Base-by-base conservation (phyloP, 106 monocot species). In the Vanilla planifolia region DNA sequence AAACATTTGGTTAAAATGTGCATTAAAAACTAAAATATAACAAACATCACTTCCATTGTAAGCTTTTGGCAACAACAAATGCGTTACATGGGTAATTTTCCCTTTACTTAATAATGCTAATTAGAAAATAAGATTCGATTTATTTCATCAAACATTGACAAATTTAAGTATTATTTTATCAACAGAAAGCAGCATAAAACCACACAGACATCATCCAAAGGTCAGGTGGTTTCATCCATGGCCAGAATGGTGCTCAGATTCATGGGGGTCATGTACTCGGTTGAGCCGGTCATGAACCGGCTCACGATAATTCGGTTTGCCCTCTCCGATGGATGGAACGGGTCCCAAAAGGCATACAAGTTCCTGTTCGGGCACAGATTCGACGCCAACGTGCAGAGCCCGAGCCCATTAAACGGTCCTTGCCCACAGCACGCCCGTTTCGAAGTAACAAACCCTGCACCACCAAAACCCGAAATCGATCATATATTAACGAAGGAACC, bases 391-490 rank as follows among this genome's bases (percentile, higher is more conserved):
- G 77, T 95, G 69, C 95, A 95, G 16, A 95, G 77, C 1, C 95
- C 95, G 13, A 95, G 2, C 36, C 95, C 95, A 55, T 95, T 95
- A 71, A 78, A 86, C 1, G 86, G 86, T 1, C 95, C 95, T 44
- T 90, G 90, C 8, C 95, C 95, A 16, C 90, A 95, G 58, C 95
- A 95, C 4, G 95, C 95, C 8, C 68, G 41, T 61, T 83, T 83
- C 8, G 90, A 80, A 9, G 95, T 90, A 11, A 42, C 37, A 37
- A 95, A 95, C 11, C 95, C 93, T 92, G 68, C 21, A 9, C 26
- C 16, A 10, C 37, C 8, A 7, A 24, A 26, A 50, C 22, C 48
- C 24, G 2, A 0, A 5, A 23, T 50, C 8, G 22, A 50, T 16
- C 20, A 24, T 50, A 50, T 0, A 10, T 25, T 10, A 25, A 25